Evolutionary conservation across 148 eudicot species (phyloP).

Genomic region (Diospyros lotus): DNA sequence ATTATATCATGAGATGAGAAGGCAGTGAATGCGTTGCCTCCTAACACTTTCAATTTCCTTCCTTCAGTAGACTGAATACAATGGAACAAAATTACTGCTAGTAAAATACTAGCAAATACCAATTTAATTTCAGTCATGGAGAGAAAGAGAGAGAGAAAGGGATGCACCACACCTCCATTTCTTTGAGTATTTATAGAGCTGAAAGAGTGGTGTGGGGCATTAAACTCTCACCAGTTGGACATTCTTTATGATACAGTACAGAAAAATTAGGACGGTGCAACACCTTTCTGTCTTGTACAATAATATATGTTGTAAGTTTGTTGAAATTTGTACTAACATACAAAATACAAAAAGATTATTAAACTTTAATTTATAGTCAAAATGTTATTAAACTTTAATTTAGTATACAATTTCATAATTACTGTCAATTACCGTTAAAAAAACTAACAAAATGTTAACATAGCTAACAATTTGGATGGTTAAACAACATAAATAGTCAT

Average conservation of each 20-base stretch:
- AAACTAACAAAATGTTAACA: too few relatives aligned
- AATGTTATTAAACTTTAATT: too few relatives aligned
- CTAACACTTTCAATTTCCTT: conserved; percentile 23
- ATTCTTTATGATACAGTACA: conserved; percentile 18
- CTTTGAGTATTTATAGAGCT: conserved; percentile 35
- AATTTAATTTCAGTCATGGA: conserved; percentile 35
- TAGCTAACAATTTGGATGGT: too few relatives aligned
- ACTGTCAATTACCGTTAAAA: too few relatives aligned
- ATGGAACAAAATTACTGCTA: not conserved
- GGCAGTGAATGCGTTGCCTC: conserved; percentile 15
- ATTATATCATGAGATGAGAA: conserved; percentile 5
- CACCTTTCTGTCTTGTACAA: not conserved
- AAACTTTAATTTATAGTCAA: too few relatives aligned
- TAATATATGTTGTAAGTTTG: too few relatives aligned
- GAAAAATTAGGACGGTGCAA: not conserved
- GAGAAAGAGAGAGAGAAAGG: conserved; percentile 13
- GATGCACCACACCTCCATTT: conserved; percentile 21
- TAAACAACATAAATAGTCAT: too few relatives aligned
- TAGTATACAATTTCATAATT: too few relatives aligned
- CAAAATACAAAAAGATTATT: too few relatives aligned
- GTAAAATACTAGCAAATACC: conserved; percentile 11
- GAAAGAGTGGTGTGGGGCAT: conserved; percentile 14
- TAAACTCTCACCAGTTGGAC: conserved; percentile 23
- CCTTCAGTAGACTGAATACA: conserved; percentile 20
- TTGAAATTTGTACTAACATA: too few relatives aligned